phyloP scores from a whole-genome alignment of 768 basidiomycete genomes.

The Mycena albidolilacea region DNA sequence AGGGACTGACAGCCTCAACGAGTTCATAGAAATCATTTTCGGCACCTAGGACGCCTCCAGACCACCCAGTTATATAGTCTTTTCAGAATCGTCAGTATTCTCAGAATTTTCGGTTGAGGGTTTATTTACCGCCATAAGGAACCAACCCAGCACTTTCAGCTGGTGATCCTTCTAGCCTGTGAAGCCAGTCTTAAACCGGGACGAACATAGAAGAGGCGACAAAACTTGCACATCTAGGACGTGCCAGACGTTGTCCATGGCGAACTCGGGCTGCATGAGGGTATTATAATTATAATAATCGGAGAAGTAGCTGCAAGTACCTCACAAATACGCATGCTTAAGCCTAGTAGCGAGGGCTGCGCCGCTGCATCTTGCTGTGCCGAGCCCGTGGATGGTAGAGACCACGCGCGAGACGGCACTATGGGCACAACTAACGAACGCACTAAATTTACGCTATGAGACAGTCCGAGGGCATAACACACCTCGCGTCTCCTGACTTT shows the following conservation, averaged over 20 bases:
- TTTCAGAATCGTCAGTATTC: conserved; percentile 42
- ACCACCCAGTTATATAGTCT: conserved; percentile 90
- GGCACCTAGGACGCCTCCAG: conserved; percentile 90
- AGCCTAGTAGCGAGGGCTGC: conserved; percentile 92
- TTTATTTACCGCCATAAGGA: conserved; percentile 75
- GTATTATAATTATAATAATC: not conserved
- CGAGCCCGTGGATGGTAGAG: conserved; percentile 59
- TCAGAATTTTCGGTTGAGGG: conserved; percentile 27
- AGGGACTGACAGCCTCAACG: conserved; percentile 85
- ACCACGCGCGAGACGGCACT: conserved; percentile 89
- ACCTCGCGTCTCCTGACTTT: conserved; percentile 82
- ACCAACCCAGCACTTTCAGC: conserved; percentile 97
- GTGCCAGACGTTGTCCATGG: conserved; percentile 97
- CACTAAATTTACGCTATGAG: conserved; percentile 8
- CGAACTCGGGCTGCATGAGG: conserved; percentile 71
- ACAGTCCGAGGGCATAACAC: conserved; percentile 35
- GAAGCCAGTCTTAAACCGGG: not conserved
- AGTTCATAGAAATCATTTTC: conserved; percentile 98
- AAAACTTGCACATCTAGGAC: conserved; percentile 83
- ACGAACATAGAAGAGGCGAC: not conserved
- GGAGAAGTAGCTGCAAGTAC: conserved; percentile 2
- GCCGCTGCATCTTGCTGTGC: conserved; percentile 57
- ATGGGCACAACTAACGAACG: conserved; percentile 80
- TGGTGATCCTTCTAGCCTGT: conserved; percentile 87
- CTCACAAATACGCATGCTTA: conserved; percentile 94